Conservation (phyloP, 331 rosid species). For the Telfairia occidentalis region DNA sequence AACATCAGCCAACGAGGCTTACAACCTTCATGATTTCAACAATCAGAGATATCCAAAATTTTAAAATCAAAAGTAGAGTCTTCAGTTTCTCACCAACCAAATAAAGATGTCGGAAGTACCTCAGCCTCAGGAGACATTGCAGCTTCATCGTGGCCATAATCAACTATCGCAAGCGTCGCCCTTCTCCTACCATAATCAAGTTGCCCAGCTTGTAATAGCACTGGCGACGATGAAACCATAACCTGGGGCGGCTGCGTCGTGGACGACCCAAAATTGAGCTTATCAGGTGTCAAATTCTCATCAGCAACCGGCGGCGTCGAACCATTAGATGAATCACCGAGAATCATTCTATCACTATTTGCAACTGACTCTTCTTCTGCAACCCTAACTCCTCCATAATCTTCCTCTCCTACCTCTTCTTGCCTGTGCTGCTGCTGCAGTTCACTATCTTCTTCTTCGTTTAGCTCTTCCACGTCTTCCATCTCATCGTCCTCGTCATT, state of each 20-base stretch:
- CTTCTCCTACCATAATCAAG: constrained; percentile 25
- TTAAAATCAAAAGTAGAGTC: not conserved
- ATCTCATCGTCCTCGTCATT: constrained; percentile 57
- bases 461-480: constrained; percentile 25
- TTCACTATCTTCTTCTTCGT: not conserved
- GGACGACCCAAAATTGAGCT: constrained; percentile 24
- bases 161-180: constrained; percentile 61
- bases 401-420: constrained; percentile 21
- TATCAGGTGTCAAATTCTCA: constrained; percentile 28
- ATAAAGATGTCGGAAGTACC: constrained; percentile 27
- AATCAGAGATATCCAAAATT: not conserved
- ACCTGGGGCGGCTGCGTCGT: constrained; percentile 24
- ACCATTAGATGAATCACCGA: constrained; percentile 28
- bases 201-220: constrained; percentile 19
- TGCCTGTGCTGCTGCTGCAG: not conserved
- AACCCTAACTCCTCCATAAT: constrained; percentile 28
- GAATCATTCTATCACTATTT: constrained; percentile 18
- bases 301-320: constrained; percentile 18
- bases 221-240: constrained; percentile 21
- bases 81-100: not conserved
- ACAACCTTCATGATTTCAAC: not conserved
- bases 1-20: not conserved
- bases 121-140: constrained; percentile 92
- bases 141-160: constrained; percentile 78
- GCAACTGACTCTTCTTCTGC: constrained; percentile 29